A percentile compares a stretch with the other conserved stretches of the same genome.
Conservation (phyloP, 2,329 filamentous ascomycete species). For the Aspergillus uvarum region DNA sequence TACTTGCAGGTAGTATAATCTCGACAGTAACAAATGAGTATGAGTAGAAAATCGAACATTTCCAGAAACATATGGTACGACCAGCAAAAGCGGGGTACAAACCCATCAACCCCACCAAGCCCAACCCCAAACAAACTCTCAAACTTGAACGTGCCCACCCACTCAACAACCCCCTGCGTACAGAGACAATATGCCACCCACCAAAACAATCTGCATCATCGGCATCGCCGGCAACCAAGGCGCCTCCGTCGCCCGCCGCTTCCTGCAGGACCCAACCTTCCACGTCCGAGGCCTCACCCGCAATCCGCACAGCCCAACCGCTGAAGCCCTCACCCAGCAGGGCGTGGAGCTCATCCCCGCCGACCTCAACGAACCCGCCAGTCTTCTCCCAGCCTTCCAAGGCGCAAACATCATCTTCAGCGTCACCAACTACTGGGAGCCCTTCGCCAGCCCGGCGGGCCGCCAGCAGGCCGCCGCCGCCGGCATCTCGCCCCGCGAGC, state of each 20-base stretch:
- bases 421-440: constrained; percentile 57
- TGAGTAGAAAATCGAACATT: too few species aligned
- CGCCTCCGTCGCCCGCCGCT: constrained; percentile 23
- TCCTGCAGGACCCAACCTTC: constrained; percentile 26
- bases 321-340: constrained; percentile 20
- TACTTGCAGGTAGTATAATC: too few species aligned
- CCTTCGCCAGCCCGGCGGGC: constrained; percentile 49
- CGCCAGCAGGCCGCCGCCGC: constrained; percentile 39
- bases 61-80: neutral
- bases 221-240: constrained; percentile 27
- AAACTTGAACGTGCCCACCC: neutral
- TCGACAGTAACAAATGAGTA: too few species aligned
- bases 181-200: constrained; percentile 10
- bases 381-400: constrained; percentile 24
- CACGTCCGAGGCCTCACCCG: constrained; percentile 32
- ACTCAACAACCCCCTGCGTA: neutral
- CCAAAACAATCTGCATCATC: constrained; percentile 18
- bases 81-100: neutral
- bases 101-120: neutral
- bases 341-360: constrained; percentile 32
- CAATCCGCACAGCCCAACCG: constrained; percentile 21
- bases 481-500: constrained; percentile 45
- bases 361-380: constrained; percentile 25
- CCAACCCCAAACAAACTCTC: neutral
- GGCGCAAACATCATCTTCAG: constrained; percentile 55